Evolutionary conservation across 257 asterid species (phyloP).

Genomic region (Nicotiana benthamiana): DNA sequence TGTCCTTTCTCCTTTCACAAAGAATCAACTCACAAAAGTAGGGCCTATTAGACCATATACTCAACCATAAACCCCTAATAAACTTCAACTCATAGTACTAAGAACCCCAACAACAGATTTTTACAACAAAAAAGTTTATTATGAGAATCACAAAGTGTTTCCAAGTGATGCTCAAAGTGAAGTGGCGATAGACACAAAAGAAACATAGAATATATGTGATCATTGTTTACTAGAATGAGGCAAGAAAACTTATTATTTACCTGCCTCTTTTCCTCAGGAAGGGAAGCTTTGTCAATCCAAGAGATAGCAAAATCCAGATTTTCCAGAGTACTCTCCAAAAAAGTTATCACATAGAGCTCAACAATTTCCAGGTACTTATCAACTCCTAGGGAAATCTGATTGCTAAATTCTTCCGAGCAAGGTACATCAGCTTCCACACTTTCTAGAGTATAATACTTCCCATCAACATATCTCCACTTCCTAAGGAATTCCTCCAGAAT

Average conservation of each 20-base stretch:
- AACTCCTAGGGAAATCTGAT: conserved; percentile 33
- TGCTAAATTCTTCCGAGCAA: conserved; percentile 22
- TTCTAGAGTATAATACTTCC: conserved; percentile 27
- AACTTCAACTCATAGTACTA: not conserved
- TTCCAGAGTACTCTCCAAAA: conserved; percentile 38
- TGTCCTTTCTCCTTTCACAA: not conserved
- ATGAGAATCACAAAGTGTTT: not conserved
- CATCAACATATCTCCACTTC: conserved; percentile 51
- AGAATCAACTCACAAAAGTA: not conserved
- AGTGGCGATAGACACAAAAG: not conserved
- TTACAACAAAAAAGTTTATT: not conserved
- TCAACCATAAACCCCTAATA: not conserved
- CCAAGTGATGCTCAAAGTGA: not conserved
- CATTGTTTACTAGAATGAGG: not conserved
- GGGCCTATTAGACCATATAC: not conserved
- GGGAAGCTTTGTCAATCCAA: conserved; percentile 69
- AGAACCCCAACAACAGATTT: not conserved
- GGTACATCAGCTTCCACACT: conserved; percentile 23
- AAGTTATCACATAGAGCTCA: conserved; percentile 65
- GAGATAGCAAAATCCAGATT: conserved; percentile 59
- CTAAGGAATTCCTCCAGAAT: conserved; percentile 60
- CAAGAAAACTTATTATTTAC: conserved; percentile 28
- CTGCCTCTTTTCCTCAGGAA: conserved; percentile 75
- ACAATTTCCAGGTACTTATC: conserved; percentile 58
- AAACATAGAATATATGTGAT: not conserved